phyloP scores from a whole-genome alignment of 1,284 basidiomycete genomes.

The Cutaneotrichosporon cavernicola region DNA sequence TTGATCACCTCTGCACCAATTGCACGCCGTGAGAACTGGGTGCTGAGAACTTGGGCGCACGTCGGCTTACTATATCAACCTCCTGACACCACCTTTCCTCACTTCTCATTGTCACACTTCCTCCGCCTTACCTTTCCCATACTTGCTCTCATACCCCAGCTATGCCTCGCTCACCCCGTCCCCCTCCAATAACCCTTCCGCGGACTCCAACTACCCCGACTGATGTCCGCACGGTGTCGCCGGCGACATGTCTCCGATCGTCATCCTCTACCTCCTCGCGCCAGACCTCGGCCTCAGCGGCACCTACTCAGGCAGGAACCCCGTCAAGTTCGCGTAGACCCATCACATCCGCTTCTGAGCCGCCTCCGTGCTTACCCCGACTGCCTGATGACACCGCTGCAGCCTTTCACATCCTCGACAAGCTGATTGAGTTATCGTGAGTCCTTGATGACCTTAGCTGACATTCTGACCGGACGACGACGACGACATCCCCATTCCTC shows the following conservation, averaged over 20 bases:
- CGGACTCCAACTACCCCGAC: not conserved
- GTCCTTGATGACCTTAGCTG: not conserved
- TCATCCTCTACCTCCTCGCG: too few relatives aligned
- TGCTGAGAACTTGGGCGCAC: not conserved
- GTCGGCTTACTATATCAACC: not conserved
- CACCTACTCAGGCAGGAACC: too few relatives aligned
- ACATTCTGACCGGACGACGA: constrained; percentile 2
- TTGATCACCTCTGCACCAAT: not conserved
- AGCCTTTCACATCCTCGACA: not conserved
- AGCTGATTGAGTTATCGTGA: constrained; percentile 6
- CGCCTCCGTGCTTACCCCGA: not conserved
- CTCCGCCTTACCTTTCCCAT: too few relatives aligned
- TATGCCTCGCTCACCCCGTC: not conserved
- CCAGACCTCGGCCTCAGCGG: too few relatives aligned
- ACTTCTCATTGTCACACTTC: not conserved
- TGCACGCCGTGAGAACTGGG: too few relatives aligned
- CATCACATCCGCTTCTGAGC: not conserved
- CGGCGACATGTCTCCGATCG: too few relatives aligned
- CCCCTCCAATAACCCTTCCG: not conserved
- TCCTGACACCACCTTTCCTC: not conserved
- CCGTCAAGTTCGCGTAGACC: too few relatives aligned
- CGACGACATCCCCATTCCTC: constrained; percentile 7
- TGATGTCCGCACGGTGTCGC: not conserved
- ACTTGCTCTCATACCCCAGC: not conserved
- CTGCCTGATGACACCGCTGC: not conserved